Base-by-base conservation (phyloP, 331 rosid species). In the Pyrus hybrid region DNA sequence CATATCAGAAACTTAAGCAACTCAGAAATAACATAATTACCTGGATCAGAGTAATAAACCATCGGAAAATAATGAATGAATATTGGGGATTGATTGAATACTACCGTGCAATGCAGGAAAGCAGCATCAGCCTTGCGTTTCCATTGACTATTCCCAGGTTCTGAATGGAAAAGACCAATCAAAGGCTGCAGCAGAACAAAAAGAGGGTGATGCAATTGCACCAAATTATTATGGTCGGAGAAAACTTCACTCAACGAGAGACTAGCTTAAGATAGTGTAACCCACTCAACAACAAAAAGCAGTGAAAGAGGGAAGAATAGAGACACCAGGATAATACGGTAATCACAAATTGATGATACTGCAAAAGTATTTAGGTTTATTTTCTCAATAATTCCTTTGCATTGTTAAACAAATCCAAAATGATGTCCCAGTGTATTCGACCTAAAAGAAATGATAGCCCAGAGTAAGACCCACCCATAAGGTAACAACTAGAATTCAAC, bases 121-220 rank as follows among this genome's bases (percentile, higher is more conserved):
- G 97, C 97, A 41, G 93, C 89, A 76, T 94, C 97, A 12, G 96
- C 97, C 68, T 94, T 94, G 75, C 97, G 97, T 86, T 94, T 94
- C 99, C 99, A 94, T 41, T 86, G 85, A 58, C 96, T 87, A 81
- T 92, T 94, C 70, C 99, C 97, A 41, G 96, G 92, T 47, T 84
- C 93, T 1, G 92, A 71, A 73, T 92, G 79, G 87, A 94, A 94
- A 63, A 92, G 76, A 80, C 86, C 61, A 76, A 94, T 88, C 79
- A 94, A 80, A 41, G 99, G 99, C 99, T 94, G 92, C 91, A 84
- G 41, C 60, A 78, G 74, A 80, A 70, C 45, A 28, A 26, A 58
- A 45, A 13, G n/a, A 7, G 23, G 61, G 14, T 73, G n/a, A 61
- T 25, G 69, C 37, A 26, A 12, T 12, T 13, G 28, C 60, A 62